Evolutionary conservation across 106 monocot genomes (phyloP).

Genomic region (Alisma plantagoaquatica): DNA sequence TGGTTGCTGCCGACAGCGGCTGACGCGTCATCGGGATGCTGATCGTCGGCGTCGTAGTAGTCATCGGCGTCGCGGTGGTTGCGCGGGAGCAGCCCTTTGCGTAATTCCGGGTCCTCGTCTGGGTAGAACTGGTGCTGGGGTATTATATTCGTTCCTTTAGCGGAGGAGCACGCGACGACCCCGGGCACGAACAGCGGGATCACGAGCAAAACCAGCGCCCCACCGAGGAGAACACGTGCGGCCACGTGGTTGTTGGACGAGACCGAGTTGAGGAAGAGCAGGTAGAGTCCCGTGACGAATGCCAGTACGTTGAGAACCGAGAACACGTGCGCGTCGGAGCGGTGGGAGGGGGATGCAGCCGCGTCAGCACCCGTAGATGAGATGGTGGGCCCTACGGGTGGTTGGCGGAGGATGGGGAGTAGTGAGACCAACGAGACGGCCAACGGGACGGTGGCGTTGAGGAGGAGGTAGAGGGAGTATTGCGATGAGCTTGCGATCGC

Average conservation of each 20-base stretch:
- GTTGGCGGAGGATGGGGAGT: slow-evolving; percentile 49
- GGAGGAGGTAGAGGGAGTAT: slow-evolving; percentile 45
- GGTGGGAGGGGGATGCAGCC: slow-evolving; percentile 14
- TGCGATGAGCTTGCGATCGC: slow-evolving; percentile 32
- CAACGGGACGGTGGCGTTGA: slow-evolving; percentile 63
- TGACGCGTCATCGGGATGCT: neutral
- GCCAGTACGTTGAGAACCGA: slow-evolving; percentile 60
- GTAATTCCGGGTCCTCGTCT: slow-evolving; percentile 5
- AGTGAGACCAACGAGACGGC: slow-evolving; percentile 37
- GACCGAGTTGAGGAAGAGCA: slow-evolving; percentile 47
- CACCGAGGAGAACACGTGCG: slow-evolving; percentile 31
- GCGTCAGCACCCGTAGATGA: slow-evolving; percentile 21
- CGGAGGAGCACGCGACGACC: slow-evolving; percentile 7
- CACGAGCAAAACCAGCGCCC: slow-evolving; percentile 46
- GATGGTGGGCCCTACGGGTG: slow-evolving; percentile 17
- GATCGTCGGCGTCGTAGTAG: neutral
- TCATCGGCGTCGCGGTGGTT: neutral
- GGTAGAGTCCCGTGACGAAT: slow-evolving; percentile 73
- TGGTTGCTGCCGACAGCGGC: neutral
- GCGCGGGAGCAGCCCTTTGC: slow-evolving; percentile 23
- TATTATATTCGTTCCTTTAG: neutral
- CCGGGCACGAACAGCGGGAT: slow-evolving; percentile 57
- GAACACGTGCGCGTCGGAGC: slow-evolving; percentile 35
- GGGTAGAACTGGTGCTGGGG: too few species aligned
- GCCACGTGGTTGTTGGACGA: slow-evolving; percentile 10